Conservation (phyloP, 306 rosid genomes). For the Quercus agrifolia region DNA sequence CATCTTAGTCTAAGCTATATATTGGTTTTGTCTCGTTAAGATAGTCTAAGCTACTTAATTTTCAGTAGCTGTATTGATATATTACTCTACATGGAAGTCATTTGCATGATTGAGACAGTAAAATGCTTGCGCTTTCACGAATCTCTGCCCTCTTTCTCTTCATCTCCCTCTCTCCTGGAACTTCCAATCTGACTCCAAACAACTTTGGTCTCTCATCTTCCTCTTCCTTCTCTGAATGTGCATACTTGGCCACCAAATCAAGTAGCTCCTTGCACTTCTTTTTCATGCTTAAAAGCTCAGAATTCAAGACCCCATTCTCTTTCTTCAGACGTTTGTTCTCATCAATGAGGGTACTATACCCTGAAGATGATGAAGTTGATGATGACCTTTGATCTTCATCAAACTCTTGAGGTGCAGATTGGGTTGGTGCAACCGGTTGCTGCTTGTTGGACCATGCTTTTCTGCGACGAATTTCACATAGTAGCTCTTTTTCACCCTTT, state of each 20-base stretch:
- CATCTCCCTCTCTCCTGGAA: conserved; percentile 55
- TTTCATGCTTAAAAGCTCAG: conserved; percentile 61
- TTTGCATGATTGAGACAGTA: conserved; percentile 77
- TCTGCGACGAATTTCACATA: conserved; percentile 65
- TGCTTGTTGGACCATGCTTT: conserved; percentile 71
- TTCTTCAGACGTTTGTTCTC: conserved; percentile 81
- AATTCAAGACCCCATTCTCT: conserved; percentile 62
- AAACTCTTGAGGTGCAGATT: conserved; percentile 24
- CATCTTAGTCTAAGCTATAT: neutral
- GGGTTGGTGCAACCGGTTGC: neutral
- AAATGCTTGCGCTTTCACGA: conserved; percentile 49
- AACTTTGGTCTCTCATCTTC: conserved; percentile 62
- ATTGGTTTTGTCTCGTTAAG: too few relatives aligned
- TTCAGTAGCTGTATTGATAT: neutral
- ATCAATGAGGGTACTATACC: conserved; percentile 45
- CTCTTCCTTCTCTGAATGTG: conserved; percentile 12
- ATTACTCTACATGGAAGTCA: conserved; percentile 9
- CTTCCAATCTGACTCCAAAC: conserved; percentile 83
- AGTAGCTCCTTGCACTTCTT: conserved; percentile 67
- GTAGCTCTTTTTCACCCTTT: conserved; percentile 66
- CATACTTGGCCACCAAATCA: conserved; percentile 51
- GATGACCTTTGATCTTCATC: conserved; percentile 86
- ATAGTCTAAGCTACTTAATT: neutral
- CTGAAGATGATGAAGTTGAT: conserved; percentile 67
- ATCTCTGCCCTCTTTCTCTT: conserved; percentile 64